Percentiles rank a stretch among this genome's conserved stretches.
phyloP scores from a whole-genome alignment of 75 land plant genomes.

The Isoetes taiwanensis region DNA sequence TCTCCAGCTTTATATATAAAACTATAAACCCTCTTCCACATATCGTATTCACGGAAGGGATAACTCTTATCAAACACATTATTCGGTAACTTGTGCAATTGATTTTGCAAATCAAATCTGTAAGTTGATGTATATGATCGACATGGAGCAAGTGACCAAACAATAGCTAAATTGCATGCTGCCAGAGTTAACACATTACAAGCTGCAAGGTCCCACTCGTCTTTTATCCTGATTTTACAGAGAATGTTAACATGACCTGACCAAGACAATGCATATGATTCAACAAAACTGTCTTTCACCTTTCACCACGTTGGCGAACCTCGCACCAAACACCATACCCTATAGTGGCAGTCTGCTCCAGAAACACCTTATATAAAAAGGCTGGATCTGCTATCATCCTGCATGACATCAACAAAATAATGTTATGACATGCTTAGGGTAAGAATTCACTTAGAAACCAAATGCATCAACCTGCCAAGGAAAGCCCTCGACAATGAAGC shows the following conservation, averaged over 20 bases:
- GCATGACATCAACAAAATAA: no score
- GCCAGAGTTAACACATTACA: constrained; percentile 67
- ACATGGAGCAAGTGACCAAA: constrained; percentile 95
- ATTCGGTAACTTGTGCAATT: constrained; percentile 89
- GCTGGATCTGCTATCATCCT: constrained; percentile 94
- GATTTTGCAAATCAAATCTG: constrained; percentile 75
- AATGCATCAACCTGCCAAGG: constrained; percentile 49
- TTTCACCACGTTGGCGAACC: constrained; percentile 57
- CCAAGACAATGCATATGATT: neutral
- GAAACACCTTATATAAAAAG: constrained; percentile 52
- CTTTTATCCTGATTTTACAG: constrained; percentile 50
- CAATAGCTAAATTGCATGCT: constrained; percentile 70
- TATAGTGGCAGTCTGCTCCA: constrained; percentile 62
- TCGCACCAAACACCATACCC: constrained; percentile 81
- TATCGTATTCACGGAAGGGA: constrained; percentile 69
- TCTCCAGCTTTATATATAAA: constrained; percentile 78
- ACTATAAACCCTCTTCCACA: constrained; percentile 68
- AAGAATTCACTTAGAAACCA: neutral
- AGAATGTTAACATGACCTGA: neutral
- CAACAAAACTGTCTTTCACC: constrained; percentile 30
- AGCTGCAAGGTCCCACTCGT: constrained; percentile 88
- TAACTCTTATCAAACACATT: constrained; percentile 88
- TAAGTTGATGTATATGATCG: constrained; percentile 89
- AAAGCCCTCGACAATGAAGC: constrained; percentile 66
- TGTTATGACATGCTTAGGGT: no score